Evolutionary conservation across 352 stramenopile genomes (phyloP), one percentile per base, ranked within the genome.

Genomic region (Achlya hypogyna): DNA sequence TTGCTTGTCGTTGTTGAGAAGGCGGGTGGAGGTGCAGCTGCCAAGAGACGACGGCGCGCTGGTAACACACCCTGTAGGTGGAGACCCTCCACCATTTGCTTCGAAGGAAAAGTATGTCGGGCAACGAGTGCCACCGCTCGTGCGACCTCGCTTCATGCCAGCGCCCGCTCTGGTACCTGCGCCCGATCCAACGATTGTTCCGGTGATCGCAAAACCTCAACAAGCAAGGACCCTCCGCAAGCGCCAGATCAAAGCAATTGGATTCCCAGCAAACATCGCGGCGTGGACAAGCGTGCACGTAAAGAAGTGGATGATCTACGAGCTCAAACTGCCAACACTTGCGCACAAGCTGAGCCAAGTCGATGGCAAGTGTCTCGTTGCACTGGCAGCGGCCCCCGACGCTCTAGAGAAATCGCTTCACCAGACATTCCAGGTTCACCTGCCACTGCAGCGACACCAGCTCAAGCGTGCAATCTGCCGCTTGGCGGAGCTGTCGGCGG

Each of bases 1-100:
- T 58, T 84, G 23, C 52, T 84, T 5, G 75, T 84, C n/a, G 40
- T 82, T 25, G 49, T 75, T 20, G 8, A 59, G 68, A 3, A 52
- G 60, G n/a, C 35, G 69, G 6, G 6, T 10, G n/a, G 20, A 2
- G 51, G 27, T n/a, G n/a, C n/a, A n/a, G n/a, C n/a, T n/a, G n/a
- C n/a, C n/a, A n/a, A n/a, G n/a, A n/a, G n/a, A n/a, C n/a, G n/a
- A n/a, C n/a, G n/a, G n/a, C n/a, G n/a, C n/a, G n/a, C n/a, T n/a
- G n/a, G n/a, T n/a, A n/a, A n/a, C n/a, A n/a, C n/a, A n/a, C n/a
- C n/a, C n/a, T n/a, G n/a, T n/a, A n/a, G n/a, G n/a, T n/a, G n/a
- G n/a, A n/a, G n/a, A n/a, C n/a, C n/a, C n/a, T 9, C 38, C 38
- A 18, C 18, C 18, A 10, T 38, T 64, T 12, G 4, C 22, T 18